These are phyloP conservation scores for Melanogaster broomeanus DNA, from an alignment of 768 basidiomycete species.

Conservation along the genomic window DNA sequence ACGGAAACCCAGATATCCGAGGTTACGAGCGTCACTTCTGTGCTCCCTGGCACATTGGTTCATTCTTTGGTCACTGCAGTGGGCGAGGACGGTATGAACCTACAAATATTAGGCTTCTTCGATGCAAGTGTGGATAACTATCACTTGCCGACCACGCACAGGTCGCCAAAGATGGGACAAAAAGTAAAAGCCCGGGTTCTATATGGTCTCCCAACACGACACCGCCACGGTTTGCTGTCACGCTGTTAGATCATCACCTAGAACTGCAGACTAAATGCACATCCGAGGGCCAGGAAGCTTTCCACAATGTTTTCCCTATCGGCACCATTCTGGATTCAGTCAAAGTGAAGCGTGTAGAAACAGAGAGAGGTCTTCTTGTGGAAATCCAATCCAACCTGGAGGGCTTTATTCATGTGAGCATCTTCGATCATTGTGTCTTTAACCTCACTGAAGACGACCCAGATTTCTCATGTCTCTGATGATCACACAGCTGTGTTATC, in stretches of 20 bases:
- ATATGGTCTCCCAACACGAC: constrained; percentile 69
- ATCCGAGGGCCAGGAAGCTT: constrained; percentile 21
- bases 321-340: constrained; percentile 73
- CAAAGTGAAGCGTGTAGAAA: constrained; percentile 72
- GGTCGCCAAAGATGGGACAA: constrained; percentile 60
- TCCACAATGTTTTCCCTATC: constrained; percentile 67
- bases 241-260: constrained; percentile 72
- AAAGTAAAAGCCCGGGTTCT: constrained; percentile 85
- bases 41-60: constrained; percentile 86
- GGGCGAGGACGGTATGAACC: constrained; percentile 71
- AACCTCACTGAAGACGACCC: constrained; percentile 1
- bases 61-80: constrained; percentile 80
- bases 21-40: constrained; percentile 72
- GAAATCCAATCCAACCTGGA: constrained; percentile 62
- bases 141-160: constrained; percentile 56
- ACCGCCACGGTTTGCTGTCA: constrained; percentile 84
- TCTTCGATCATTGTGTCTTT: not conserved
- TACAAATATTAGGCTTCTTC: constrained; percentile 91
- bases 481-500: constrained; percentile 85
- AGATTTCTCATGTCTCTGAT: constrained; percentile 96
- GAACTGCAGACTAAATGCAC: constrained; percentile 46
- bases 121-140: constrained; percentile 85
- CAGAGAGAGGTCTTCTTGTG: constrained; percentile 80
- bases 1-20: constrained; percentile 59
- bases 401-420: constrained; percentile 86